Percentiles rank a stretch among this genome's conserved stretches.
These are phyloP conservation scores for Mrakia hoshinonis DNA, from an alignment of 768 basidiomycete genomes.

Conservation along the genomic window DNA sequence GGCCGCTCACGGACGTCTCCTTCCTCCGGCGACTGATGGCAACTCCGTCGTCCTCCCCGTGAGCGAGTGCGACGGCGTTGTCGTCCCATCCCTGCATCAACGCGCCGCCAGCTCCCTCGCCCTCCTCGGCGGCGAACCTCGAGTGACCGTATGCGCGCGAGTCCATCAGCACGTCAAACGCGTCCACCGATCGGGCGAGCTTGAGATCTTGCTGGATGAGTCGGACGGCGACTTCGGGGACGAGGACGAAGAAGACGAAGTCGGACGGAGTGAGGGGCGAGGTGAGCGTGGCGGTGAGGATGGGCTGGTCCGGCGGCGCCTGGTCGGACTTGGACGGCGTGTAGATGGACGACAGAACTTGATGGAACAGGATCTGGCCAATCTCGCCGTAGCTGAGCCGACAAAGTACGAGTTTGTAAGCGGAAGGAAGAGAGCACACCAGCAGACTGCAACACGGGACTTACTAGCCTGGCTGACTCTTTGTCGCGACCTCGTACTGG, in stretches of 20 bases:
- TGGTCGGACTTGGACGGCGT: neutral
- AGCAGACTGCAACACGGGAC: no score
- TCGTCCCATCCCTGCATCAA: conserved; percentile 24
- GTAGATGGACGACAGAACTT: conserved; percentile 7
- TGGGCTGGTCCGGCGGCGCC: neutral
- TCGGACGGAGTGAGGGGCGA: conserved; percentile 20
- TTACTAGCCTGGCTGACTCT: conserved; percentile 28
- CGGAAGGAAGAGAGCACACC: neutral
- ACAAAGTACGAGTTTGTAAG: no score
- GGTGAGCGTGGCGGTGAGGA: neutral
- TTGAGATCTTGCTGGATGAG: conserved; percentile 25
- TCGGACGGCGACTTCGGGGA: conserved; percentile 22
- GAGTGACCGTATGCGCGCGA: conserved; percentile 19
- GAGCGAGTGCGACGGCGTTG: neutral
- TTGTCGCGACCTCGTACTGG: conserved; percentile 20
- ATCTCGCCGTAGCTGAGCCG: conserved; percentile 24
- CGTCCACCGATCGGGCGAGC: neutral
- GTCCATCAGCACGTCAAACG: conserved; percentile 15
- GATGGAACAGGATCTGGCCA: conserved; percentile 26
- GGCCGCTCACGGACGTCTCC: neutral
- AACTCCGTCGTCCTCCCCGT: neutral
- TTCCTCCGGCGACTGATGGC: neutral
- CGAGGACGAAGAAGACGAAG: conserved; percentile 28
- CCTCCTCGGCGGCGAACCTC: conserved; percentile 24
- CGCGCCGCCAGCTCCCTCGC: conserved; percentile 16